Conservation (phyloP, 192 early-diverging fungal species). For the Coemansia erecta region DNA sequence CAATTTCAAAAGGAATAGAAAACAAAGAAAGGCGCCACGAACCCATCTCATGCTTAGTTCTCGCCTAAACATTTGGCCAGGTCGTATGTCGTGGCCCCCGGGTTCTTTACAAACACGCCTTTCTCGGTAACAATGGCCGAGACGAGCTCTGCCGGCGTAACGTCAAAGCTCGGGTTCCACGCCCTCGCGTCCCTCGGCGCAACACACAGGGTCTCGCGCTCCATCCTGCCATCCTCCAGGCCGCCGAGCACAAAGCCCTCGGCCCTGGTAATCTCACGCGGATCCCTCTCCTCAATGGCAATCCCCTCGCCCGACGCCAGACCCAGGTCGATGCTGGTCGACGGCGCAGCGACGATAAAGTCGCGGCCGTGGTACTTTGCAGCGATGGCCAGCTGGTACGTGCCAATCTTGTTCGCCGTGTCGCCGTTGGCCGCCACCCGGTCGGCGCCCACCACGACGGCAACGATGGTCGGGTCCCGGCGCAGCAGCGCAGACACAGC, state of each 20-base stretch:
- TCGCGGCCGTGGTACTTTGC: conserved; percentile 78
- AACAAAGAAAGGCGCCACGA: too few species aligned
- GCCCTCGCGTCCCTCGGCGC: conserved; percentile 80
- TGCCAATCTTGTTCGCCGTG: conserved; percentile 98
- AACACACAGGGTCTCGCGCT: conserved; percentile 64
- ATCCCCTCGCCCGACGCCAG: conserved; percentile 71
- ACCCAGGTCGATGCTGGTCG: conserved; percentile 84
- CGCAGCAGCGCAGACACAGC: conserved; percentile 84
- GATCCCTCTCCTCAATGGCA: conserved; percentile 80
- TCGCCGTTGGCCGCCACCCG: conserved; percentile 96
- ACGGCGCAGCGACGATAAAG: conserved; percentile 97
- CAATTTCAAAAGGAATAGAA: too few species aligned
- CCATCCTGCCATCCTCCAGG: conserved; percentile 54
- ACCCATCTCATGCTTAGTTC: too few species aligned
- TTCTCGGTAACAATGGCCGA: conserved; percentile 89
- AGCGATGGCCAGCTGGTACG: conserved; percentile 94
- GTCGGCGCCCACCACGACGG: conserved; percentile 95
- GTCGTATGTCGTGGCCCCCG: conserved; percentile 54
- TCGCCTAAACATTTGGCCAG: conserved; percentile 19
- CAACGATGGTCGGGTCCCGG: conserved; percentile 60
- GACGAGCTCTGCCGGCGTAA: conserved; percentile 85
- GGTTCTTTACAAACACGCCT: conserved; percentile 67
- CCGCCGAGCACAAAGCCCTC: conserved; percentile 14
- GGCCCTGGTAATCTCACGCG: conserved; percentile 72
- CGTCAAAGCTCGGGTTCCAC: conserved; percentile 99